Evolutionary conservation across 257 asterid genomes (phyloP), one percentile per base, ranked within the genome.

Genomic region (Vinca minor): DNA sequence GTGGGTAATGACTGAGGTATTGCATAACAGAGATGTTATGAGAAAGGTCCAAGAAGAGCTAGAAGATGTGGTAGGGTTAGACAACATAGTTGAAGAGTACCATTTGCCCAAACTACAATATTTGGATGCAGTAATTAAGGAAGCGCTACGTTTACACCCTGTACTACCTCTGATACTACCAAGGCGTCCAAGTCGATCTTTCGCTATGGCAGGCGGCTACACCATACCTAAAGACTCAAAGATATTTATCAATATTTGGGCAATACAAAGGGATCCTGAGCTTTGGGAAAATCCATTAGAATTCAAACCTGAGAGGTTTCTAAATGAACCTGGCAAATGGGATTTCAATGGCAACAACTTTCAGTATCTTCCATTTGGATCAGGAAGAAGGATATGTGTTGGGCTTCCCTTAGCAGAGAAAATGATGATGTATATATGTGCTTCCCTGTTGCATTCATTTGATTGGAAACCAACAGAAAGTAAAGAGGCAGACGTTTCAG

Each of bases 301-400:
- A 4, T 85, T 80, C 42, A 49, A 38, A 11, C 87, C 87, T 0
- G 85, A 80, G 17, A 76, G 92, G 55, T 82, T 85, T 26, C 53
- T 80, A 32, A 25, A 13, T 4, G 66, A 26, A 54, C 23, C 21
- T 21, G 59, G 29, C 0, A 66, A 71, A 15, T 47, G 71, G 42
- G 71, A 83, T 32, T 83, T 66, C 57, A 31, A 46, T 12, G 81
- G 84, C 8, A 71, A 83, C 59, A 70, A 45, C 55, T 71, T 69
- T 15, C 47, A 69, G 21, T 80, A 64, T 46, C 41, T 83, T 20
- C 86, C 86, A 21, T 83, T 76, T 28, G 85, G 83, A 52, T 76
- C 84, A 11, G 85, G 55, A 48, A 48, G 82, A 36, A 73, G 83
- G 72, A 20, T 74, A 1, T 82, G 84, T 58, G 70, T 79, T 1